Percentiles rank a stretch among this genome's conserved stretches.
Evolutionary conservation across 2,329 filamentous ascomycete species (phyloP).

Genomic region (Botrytis pseudocinerea): DNA sequence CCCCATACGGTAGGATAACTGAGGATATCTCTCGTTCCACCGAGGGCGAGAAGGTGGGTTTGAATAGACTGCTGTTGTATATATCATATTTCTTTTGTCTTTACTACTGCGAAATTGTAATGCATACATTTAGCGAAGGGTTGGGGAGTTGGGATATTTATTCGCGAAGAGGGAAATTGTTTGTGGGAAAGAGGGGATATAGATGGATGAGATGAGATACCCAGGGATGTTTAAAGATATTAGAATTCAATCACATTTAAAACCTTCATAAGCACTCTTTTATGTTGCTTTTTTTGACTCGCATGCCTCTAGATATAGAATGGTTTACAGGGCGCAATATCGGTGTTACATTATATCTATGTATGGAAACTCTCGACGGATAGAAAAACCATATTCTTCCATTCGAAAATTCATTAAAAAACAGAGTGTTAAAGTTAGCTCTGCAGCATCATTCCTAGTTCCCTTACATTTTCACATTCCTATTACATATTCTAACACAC

Average conservation of each 20-base stretch:
- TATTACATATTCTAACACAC: neutral
- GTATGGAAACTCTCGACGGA: neutral
- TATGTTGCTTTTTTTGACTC: neutral
- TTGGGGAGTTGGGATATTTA: neutral
- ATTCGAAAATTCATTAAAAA: neutral
- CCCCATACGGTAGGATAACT: neutral
- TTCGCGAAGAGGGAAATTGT: neutral
- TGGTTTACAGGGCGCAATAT: neutral
- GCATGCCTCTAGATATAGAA: accelerated
- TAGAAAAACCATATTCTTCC: accelerated
- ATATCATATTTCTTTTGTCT: neutral
- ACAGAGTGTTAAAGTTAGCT: neutral
- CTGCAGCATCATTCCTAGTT: neutral
- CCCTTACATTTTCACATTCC: neutral
- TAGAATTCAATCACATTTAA: neutral
- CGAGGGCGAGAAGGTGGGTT: neutral
- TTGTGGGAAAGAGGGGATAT: neutral
- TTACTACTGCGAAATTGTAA: neutral
- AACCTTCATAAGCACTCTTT: neutral
- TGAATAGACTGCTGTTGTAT: neutral
- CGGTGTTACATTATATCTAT: neutral
- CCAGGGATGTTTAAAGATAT: neutral
- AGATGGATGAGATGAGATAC: neutral
- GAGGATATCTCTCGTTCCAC: neutral
- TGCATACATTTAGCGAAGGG: neutral